A percentile compares a stretch with the other conserved stretches of the same genome.
These are phyloP conservation scores for Trifolium repens DNA, from an alignment of 306 rosid genomes.

Conservation along the genomic window DNA sequence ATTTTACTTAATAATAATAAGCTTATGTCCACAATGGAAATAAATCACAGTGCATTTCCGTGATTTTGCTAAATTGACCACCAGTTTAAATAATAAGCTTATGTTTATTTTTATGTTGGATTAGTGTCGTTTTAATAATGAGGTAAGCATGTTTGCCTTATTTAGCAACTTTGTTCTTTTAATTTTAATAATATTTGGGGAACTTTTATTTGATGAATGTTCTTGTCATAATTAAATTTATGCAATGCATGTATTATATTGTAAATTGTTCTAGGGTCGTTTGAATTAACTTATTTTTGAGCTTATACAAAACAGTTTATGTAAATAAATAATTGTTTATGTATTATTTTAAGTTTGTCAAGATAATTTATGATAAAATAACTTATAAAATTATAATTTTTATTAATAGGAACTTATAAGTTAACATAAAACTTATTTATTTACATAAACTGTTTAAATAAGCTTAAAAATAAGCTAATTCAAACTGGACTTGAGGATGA, in stretches of 20 bases:
- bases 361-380: no score
- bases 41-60: not conserved
- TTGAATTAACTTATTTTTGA: no score
- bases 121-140: slow-evolving; percentile 26
- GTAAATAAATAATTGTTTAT: no score
- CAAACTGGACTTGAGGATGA: not conserved
- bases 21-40: not conserved
- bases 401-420: no score
- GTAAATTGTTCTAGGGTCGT: no score
- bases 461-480: no score
- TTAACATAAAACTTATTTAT: no score
- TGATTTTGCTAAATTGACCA: not conserved
- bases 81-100: not conserved
- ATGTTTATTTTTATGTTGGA: not conserved
- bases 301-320: no score
- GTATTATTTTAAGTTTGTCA: no score
- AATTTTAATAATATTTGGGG: not conserved
- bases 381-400: no score
- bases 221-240: not conserved
- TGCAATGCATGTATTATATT: no score
- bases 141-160: slow-evolving; percentile 40
- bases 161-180: not conserved
- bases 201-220: not conserved
- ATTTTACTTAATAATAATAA: not conserved
- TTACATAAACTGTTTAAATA: no score